Percentiles rank a stretch among this genome's conserved stretches.
phyloP scores from a whole-genome alignment of 805 yeast species.

The Komagataella pseudopastoris region DNA sequence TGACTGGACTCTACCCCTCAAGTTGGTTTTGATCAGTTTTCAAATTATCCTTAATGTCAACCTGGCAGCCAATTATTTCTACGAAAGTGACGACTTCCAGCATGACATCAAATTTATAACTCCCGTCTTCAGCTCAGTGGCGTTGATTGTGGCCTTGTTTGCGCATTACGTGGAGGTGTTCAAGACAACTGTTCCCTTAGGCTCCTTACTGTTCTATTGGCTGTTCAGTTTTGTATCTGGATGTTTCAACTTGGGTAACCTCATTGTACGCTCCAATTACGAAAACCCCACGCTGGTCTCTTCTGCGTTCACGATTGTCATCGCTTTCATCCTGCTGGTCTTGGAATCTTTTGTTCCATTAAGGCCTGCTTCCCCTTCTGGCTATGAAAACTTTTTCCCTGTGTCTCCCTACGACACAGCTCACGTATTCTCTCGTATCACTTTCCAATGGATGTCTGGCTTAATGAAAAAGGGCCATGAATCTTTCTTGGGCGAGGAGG shows the following conservation, averaged over 20 bases:
- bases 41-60: constrained; percentile 24
- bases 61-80: constrained; percentile 8
- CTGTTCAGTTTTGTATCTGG: constrained; percentile 37
- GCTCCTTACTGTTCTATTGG: constrained; percentile 69
- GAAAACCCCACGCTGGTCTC: constrained; percentile 11
- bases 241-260: constrained; percentile 27
- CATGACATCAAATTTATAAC: constrained; percentile 16
- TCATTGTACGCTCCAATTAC: constrained; percentile 20
- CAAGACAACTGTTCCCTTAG: constrained; percentile 50
- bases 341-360: constrained; percentile 27
- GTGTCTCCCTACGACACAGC: constrained; percentile 31
- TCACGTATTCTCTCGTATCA: constrained; percentile 35
- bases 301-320: constrained; percentile 20
- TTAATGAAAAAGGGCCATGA: constrained; percentile 38
- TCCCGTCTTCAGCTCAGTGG: constrained; percentile 20
- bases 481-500: constrained; percentile 33
- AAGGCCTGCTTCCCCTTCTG: constrained; percentile 14
- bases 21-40: constrained; percentile 22
- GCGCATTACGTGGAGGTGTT: constrained; percentile 64
- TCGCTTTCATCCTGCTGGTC: constrained; percentile 24
- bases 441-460: constrained; percentile 49
- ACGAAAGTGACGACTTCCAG: constrained; percentile 11
- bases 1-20: constrained; percentile 26
- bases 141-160: constrained; percentile 35
- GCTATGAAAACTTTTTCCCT: constrained; percentile 18